These are phyloP conservation scores for Hypoxylon sp. DNA, from an alignment of 2,329 filamentous ascomycete species.

Conservation along the genomic window DNA sequence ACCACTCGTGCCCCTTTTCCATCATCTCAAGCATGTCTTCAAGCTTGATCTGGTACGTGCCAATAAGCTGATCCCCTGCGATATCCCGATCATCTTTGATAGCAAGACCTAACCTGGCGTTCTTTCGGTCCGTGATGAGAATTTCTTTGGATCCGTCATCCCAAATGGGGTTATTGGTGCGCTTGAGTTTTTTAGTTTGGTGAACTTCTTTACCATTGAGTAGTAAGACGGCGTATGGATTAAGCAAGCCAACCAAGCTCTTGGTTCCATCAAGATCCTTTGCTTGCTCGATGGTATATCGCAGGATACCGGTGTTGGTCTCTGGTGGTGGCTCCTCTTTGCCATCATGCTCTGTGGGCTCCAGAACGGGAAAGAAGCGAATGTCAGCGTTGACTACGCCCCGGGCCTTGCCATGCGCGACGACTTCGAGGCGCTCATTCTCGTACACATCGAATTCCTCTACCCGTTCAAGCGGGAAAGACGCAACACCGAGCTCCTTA, in stretches of 20 bases:
- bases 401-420: conserved; percentile 85
- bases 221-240: conserved; percentile 89
- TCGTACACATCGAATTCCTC: conserved; percentile 84
- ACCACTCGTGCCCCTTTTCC: conserved; percentile 97
- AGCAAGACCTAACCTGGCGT: conserved; percentile 88
- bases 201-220: conserved; percentile 95
- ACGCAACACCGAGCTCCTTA: conserved; percentile 91
- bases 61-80: conserved; percentile 84
- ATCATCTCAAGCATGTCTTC: conserved; percentile 93
- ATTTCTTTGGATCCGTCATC: conserved; percentile 93
- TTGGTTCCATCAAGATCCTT: conserved; percentile 95
- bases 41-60: conserved; percentile 94
- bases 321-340: conserved; percentile 86
- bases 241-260: conserved; percentile 91
- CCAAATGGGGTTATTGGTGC: conserved; percentile 98
- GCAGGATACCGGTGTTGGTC: conserved; percentile 91
- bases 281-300: conserved; percentile 93
- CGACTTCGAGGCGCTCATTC: conserved; percentile 86
- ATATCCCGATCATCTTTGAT: conserved; percentile 97
- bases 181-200: conserved; percentile 91
- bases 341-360: conserved; percentile 80
- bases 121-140: conserved; percentile 92
- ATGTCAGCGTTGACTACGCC: conserved; percentile 86
- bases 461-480: conserved; percentile 86
- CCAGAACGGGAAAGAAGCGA: conserved; percentile 94